A percentile compares a stretch with the other conserved stretches of the same genome.
Evolutionary conservation across 2,329 filamentous ascomycete species (phyloP).

Genomic region (Whalleya microplaca): DNA sequence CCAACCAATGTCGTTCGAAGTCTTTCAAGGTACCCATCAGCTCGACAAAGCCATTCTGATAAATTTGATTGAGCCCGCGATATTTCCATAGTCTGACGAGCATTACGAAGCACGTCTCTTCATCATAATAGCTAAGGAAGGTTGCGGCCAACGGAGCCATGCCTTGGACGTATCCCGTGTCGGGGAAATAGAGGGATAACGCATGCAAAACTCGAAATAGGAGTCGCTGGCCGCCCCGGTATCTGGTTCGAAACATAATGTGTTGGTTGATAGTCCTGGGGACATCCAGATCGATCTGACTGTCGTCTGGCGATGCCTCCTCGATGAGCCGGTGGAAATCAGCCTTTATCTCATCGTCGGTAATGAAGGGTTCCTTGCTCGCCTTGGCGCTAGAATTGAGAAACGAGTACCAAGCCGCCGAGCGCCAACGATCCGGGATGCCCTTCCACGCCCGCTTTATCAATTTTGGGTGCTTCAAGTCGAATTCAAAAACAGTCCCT

Average conservation of each 20-base stretch:
- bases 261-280: slow-evolving; percentile 92
- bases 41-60: slow-evolving; percentile 81
- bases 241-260: slow-evolving; percentile 94
- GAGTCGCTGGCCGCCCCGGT: slow-evolving; percentile 87
- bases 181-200: slow-evolving; percentile 86
- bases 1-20: slow-evolving; percentile 84
- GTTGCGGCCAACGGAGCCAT: slow-evolving; percentile 96
- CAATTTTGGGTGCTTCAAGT: slow-evolving; percentile 79
- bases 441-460: slow-evolving; percentile 96
- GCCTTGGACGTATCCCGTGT: slow-evolving; percentile 94
- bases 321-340: slow-evolving; percentile 75
- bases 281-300: slow-evolving; percentile 96
- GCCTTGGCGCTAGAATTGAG: slow-evolving; percentile 75
- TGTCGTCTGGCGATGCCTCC: slow-evolving; percentile 81
- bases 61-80: slow-evolving; percentile 82
- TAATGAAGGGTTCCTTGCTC: slow-evolving; percentile 58
- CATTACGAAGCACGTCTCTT: slow-evolving; percentile 95
- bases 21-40: slow-evolving; percentile 84
- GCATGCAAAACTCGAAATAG: slow-evolving; percentile 92
- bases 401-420: slow-evolving; percentile 94
- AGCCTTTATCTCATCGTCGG: slow-evolving; percentile 72
- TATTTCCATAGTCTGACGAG: slow-evolving; percentile 91
- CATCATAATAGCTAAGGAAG: slow-evolving; percentile 93
- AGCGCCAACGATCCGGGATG: slow-evolving; percentile 93
- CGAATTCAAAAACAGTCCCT: slow-evolving; percentile 76